Evolutionary conservation across 208 protist genomes (phyloP).

Genomic region (Herpetomonas tarakana): DNA sequence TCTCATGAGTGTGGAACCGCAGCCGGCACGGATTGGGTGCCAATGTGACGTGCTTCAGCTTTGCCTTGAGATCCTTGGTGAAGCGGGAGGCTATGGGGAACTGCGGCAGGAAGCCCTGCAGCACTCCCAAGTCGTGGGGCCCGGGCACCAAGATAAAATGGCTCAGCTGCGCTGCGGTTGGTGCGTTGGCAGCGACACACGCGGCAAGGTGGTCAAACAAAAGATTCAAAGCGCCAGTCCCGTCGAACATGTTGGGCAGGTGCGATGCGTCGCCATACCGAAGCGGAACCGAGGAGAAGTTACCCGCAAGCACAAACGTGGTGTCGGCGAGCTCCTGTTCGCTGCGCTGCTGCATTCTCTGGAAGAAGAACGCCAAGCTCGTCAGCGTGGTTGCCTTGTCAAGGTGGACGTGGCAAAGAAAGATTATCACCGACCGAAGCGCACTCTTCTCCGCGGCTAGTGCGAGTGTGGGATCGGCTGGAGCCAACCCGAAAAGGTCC

Average conservation of each 20-base stretch:
- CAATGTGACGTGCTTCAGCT: constrained; percentile 62
- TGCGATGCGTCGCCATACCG: constrained; percentile 77
- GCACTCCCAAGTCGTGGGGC: constrained; percentile 50
- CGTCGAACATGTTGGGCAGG: constrained; percentile 64
- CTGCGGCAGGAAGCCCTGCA: constrained; percentile 78
- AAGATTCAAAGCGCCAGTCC: constrained; percentile 40
- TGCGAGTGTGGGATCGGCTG: constrained; percentile 39
- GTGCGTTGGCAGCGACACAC: constrained; percentile 59
- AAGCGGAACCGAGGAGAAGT: constrained; percentile 71
- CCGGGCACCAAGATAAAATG: constrained; percentile 84
- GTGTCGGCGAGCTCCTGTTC: constrained; percentile 74
- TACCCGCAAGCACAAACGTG: constrained; percentile 76
- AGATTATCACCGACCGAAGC: constrained; percentile 68
- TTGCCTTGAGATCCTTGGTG: constrained; percentile 39
- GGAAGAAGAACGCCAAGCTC: constrained; percentile 63
- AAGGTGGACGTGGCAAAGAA: constrained; percentile 81
- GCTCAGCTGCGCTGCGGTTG: constrained; percentile 66
- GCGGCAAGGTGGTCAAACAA: constrained; percentile 49
- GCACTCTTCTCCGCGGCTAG: constrained; percentile 55
- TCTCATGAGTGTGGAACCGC: constrained; percentile 85
- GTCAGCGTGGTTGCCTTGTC: constrained; percentile 61
- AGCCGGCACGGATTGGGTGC: constrained; percentile 84
- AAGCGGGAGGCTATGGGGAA: constrained; percentile 56
- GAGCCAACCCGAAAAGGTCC: constrained; percentile 76
- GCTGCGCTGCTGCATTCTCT: constrained; percentile 76